Evolutionary conservation across 805 yeast genomes (phyloP).

Genomic region (Hanseniaspora meyeri): DNA sequence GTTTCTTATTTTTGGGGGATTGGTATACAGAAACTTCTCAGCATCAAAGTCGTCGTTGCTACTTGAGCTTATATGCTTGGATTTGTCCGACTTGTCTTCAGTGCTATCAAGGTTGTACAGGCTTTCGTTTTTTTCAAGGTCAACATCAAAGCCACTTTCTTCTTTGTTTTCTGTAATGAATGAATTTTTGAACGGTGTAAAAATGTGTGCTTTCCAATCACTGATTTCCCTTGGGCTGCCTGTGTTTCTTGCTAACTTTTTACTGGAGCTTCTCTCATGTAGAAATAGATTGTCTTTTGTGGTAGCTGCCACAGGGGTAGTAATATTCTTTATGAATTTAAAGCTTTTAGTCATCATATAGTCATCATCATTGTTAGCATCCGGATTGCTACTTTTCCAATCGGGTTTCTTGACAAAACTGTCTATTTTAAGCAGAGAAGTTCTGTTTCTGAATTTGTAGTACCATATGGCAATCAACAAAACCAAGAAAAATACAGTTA

Average conservation of each 20-base stretch:
- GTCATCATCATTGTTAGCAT: not conserved
- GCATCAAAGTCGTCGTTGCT: conserved; percentile 1
- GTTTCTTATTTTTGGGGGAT: conserved; percentile 23
- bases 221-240: not conserved
- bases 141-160: not conserved
- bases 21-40: conserved; percentile 20
- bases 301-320: not conserved
- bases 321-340: not conserved
- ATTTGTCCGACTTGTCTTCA: not conserved
- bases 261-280: not conserved
- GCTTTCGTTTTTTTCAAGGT: not conserved
- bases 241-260: not conserved
- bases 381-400: not conserved
- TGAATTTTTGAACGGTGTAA: not conserved
- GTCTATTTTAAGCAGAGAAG: not conserved
- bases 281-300: not conserved
- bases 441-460: not conserved
- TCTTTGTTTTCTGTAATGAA: not conserved
- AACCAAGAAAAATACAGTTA: not conserved
- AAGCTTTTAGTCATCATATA: not conserved
- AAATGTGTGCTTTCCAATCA: not conserved
- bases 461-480: not conserved
- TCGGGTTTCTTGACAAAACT: not conserved
- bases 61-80: not conserved
- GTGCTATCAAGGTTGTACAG: not conserved